phyloP scores from a whole-genome alignment of 75 land plant genomes.

The Selaginella tamariscina region DNA sequence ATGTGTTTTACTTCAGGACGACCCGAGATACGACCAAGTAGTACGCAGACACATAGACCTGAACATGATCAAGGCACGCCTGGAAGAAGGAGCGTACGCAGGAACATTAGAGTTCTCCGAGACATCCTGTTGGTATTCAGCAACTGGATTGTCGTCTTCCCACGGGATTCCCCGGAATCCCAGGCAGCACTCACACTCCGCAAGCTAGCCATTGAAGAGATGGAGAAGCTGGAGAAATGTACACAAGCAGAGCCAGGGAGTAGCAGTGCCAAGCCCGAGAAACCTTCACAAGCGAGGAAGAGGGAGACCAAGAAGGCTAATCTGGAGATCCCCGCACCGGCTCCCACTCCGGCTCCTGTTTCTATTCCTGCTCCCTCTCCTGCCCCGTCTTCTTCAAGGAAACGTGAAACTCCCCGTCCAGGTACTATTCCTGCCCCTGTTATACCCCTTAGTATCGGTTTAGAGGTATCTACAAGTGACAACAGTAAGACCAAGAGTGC shows the following conservation, averaged over 20 bases:
- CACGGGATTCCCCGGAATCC: conserved; percentile 33
- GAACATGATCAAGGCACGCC: conserved; percentile 31
- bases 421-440: background rate
- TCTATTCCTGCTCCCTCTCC: background rate
- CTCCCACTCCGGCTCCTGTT: conserved; percentile 3
- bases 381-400: background rate
- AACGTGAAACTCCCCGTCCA: background rate
- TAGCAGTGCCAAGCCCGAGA: background rate
- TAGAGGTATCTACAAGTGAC: background rate
- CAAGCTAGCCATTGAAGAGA: conserved; percentile 27
- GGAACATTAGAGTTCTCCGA: conserved; percentile 39
- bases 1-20: conserved; percentile 15
- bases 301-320: background rate
- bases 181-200: conserved; percentile 37
- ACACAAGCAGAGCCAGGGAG: conserved; percentile 19
- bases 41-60: conserved; percentile 65
- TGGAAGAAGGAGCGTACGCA: conserved; percentile 39
- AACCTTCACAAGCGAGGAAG: conserved; percentile 7
- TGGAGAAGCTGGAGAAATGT: conserved; percentile 24
- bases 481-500: background rate
- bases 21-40: conserved; percentile 26
- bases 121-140: conserved; percentile 60
- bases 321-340: conserved; percentile 4
- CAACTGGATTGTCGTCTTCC: conserved; percentile 49
- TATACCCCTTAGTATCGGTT: background rate